Evolutionary conservation across 768 basidiomycete genomes (phyloP).

Genomic region (Calocybe cyanea): DNA sequence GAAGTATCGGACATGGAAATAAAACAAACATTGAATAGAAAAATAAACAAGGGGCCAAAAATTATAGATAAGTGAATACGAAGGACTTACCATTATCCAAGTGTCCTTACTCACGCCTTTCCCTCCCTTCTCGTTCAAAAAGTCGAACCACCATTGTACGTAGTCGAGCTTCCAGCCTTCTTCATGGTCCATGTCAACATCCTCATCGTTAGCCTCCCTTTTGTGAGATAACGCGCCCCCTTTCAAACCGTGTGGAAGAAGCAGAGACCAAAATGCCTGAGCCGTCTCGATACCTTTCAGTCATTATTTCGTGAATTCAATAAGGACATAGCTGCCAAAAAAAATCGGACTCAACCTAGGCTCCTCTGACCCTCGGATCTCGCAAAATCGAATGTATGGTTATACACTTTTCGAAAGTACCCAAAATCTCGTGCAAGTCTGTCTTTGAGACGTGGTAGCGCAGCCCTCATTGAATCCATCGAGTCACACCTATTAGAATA

Average conservation of each 20-base stretch:
- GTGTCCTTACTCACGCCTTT: slow-evolving; percentile 88
- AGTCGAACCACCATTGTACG: slow-evolving; percentile 78
- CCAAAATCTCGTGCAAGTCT: slow-evolving; percentile 59
- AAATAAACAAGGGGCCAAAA: not conserved
- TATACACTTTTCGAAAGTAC: slow-evolving; percentile 79
- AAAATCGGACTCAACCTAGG: slow-evolving; percentile 45
- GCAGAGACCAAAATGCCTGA: slow-evolving; percentile 72
- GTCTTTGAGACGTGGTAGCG: slow-evolving; percentile 50
- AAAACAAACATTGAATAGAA: not conserved
- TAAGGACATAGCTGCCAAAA: not conserved
- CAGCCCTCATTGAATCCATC: slow-evolving; percentile 53
- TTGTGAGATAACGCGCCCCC: slow-evolving; percentile 60
- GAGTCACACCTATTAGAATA: slow-evolving; percentile 53
- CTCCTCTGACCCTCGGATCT: slow-evolving; percentile 74
- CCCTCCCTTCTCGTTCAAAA: slow-evolving; percentile 55
- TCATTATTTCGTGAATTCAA: not conserved
- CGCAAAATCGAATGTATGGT: slow-evolving; percentile 78
- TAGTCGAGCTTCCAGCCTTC: slow-evolving; percentile 64
- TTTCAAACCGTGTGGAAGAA: slow-evolving; percentile 66
- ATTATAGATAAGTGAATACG: not conserved
- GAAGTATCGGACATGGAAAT: not conserved
- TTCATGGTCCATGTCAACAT: slow-evolving; percentile 43
- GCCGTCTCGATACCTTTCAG: slow-evolving; percentile 62
- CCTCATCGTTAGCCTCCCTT: slow-evolving; percentile 32
- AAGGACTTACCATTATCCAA: slow-evolving; percentile 71